Conservation (phyloP, 192 early-diverging fungal species). For the Coemansia sp. region DNA sequence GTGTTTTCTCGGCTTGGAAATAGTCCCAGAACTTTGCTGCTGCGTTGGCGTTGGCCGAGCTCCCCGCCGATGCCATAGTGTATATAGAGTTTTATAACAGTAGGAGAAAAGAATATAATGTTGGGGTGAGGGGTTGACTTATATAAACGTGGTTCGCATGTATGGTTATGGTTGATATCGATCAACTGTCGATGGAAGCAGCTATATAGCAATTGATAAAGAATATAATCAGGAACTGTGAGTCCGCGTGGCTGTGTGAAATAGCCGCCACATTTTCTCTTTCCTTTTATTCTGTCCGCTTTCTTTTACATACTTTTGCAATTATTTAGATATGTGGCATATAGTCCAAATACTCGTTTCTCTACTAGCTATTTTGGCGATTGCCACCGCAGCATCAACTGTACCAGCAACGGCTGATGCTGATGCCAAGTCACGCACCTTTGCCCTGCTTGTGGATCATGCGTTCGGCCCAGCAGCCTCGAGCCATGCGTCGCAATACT, state of each 20-base stretch:
- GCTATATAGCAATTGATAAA: too few species aligned
- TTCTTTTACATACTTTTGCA: neutral
- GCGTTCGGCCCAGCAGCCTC: constrained; percentile 30
- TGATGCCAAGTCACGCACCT: constrained; percentile 7
- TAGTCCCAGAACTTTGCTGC: constrained; percentile 40
- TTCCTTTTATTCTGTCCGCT: too few species aligned
- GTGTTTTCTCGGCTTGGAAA: constrained; percentile 30
- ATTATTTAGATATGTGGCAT: neutral
- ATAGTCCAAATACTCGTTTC: neutral
- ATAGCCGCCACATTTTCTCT: too few species aligned
- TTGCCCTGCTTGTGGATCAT: constrained; percentile 24
- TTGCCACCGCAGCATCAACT: neutral
- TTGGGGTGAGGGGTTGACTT: too few species aligned
- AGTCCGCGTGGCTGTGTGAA: too few species aligned
- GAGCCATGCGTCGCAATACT: constrained; percentile 31
- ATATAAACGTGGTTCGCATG: too few species aligned
- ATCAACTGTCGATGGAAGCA: too few species aligned
- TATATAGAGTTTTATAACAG: neutral
- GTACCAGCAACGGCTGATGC: neutral
- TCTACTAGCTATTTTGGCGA: neutral
- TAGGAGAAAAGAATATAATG: too few species aligned
- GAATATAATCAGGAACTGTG: too few species aligned
- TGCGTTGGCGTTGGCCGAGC: constrained; percentile 35
- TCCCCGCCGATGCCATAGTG: constrained; percentile 38
- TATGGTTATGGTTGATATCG: too few species aligned